Percentiles rank a stretch among this genome's conserved stretches.
These are phyloP conservation scores for Zostera marina DNA, from an alignment of 116 monocot genomes.

Conservation along the genomic window DNA sequence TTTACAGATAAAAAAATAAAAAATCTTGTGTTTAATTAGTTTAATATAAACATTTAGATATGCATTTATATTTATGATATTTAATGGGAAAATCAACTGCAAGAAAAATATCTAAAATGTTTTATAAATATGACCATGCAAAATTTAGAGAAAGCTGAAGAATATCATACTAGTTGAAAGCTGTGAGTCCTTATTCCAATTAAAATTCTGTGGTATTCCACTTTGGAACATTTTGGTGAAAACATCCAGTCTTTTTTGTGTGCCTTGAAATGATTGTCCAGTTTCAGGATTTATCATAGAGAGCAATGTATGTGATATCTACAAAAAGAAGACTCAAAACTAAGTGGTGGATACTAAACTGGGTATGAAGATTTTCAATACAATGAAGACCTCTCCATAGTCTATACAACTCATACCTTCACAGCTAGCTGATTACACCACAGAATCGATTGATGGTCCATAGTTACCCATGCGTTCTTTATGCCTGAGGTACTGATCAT, in stretches of 20 bases:
- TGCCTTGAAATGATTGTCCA: conserved; percentile 42
- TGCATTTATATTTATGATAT: background rate
- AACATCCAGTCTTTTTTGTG: conserved; percentile 44
- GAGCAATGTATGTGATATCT: conserved; percentile 84
- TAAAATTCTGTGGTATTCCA: conserved; percentile 56
- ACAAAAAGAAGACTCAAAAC: conserved; percentile 3
- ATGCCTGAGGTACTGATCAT: conserved; percentile 63
- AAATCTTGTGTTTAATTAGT: too few species aligned
- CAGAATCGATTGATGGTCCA: conserved; percentile 88
- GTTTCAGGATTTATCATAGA: conserved; percentile 52
- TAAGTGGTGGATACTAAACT: too few species aligned
- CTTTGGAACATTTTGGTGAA: conserved; percentile 81
- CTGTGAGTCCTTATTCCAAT: conserved; percentile 17
- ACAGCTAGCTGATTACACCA: conserved; percentile 98
- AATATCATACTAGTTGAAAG: conserved; percentile 22
- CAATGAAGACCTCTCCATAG: background rate
- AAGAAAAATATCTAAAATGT: background rate
- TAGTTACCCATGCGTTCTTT: conserved; percentile 88
- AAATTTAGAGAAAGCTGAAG: background rate
- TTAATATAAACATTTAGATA: too few species aligned
- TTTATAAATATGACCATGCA: background rate
- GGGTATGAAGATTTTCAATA: background rate
- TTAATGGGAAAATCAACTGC: background rate
- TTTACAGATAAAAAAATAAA: too few species aligned
- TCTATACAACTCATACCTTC: conserved; percentile 31